Evolutionary conservation across 1,139 yeast genomes (phyloP), one percentile per base, ranked within the genome.

Genomic region (Meyerozyma carpophila): DNA sequence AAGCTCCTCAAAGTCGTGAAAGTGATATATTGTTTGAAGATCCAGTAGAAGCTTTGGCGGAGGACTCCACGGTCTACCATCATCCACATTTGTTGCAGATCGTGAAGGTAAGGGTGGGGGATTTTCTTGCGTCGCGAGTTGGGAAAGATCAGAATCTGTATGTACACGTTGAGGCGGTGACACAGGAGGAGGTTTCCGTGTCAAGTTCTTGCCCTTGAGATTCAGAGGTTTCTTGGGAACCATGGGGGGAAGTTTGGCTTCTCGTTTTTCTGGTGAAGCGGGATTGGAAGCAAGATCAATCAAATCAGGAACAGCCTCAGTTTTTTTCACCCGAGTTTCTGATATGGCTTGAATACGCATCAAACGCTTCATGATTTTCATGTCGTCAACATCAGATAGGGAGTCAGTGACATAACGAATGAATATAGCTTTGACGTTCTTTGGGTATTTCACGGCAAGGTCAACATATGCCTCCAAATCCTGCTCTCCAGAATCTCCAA

Each of bases 401-500:
- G 91, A 82, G 36, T 75, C 74, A 1, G 84, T 79, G 14, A 94
- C 90, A 43, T 85, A 85, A 43, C 98, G 70, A 38, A 94, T 86
- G 59, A 82, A 90, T 6, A 94, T 88, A 1, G 86, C 94, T 27
- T 76, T 52, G 0, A 93, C 71, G 50, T 79, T 84, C 6, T 70
- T 65, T 0, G 96, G 95, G 54, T 68, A 80, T 27, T 61, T 53
- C 32, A 66, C 62, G 0, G 95, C 89, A 32, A 89, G 65, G 34
- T 84, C 85, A 5, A 81, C 75, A 58, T 93, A 94, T 0, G 98
- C 95, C 57, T 94, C 98, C 40, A 93, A 69, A 64, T 94, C 99
- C 50, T 84, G 83, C 59, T 94, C 98, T 1, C 98, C 98, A 2
- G 97, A 84, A 61, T 94, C 99, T 18, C 99, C 99, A 24, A 93